Conservation (phyloP, 2,329 filamentous ascomycete genomes). For the Basipetospora chlamydospora region DNA sequence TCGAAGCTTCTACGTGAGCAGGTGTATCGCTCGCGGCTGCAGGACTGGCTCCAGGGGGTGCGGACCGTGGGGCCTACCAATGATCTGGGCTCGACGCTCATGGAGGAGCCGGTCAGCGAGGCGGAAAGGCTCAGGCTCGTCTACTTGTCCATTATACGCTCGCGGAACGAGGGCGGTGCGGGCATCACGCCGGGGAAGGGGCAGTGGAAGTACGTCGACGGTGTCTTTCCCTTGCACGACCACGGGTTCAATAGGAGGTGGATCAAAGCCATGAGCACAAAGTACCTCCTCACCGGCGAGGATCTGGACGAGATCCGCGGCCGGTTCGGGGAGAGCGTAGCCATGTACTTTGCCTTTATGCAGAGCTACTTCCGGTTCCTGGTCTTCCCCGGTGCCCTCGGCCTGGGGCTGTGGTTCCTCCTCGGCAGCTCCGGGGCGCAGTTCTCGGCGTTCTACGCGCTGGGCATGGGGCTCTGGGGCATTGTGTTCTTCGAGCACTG, state of each 20-base stretch:
- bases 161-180: constrained; percentile 60
- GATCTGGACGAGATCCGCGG: constrained; percentile 64
- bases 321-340: constrained; percentile 69
- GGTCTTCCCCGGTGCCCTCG: constrained; percentile 66
- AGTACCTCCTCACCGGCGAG: constrained; percentile 49
- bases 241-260: constrained; percentile 59
- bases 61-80: constrained; percentile 61
- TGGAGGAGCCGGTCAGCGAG: constrained; percentile 65
- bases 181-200: constrained; percentile 57
- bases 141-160: constrained; percentile 68
- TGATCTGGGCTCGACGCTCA: constrained; percentile 49
- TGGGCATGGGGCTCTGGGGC: constrained; percentile 72
- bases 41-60: constrained; percentile 88
- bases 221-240: constrained; percentile 69
- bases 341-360: constrained; percentile 90
- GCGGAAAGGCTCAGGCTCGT: constrained; percentile 80
- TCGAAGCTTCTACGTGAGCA: constrained; percentile 61
- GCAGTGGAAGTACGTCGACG: constrained; percentile 58
- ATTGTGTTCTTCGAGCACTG: constrained; percentile 88
- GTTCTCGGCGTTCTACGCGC: constrained; percentile 69
- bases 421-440: constrained; percentile 48
- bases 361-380: constrained; percentile 83
- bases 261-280: constrained; percentile 60
- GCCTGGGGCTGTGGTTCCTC: constrained; percentile 64
- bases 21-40: constrained; percentile 73